phyloP scores from a whole-genome alignment of 1,284 basidiomycete genomes.

The Malassezia furfur region DNA sequence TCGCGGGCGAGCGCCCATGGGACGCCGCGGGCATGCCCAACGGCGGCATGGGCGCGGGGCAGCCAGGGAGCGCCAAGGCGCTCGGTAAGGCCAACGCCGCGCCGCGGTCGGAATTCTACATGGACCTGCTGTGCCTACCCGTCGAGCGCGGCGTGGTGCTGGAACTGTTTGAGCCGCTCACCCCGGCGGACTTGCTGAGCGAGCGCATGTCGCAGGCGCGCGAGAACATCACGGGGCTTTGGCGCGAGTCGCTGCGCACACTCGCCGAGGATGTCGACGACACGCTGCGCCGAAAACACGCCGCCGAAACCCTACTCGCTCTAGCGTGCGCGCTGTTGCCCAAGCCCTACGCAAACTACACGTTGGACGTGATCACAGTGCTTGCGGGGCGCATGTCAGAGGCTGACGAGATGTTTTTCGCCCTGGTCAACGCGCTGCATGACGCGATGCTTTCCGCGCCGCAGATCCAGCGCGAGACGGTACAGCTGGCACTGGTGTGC shows the following conservation, averaged over 20 bases:
- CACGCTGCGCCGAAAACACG: conserved; percentile 29
- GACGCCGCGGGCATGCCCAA: neutral
- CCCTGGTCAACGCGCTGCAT: conserved; percentile 33
- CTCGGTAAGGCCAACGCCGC: conserved; percentile 34
- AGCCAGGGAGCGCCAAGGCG: conserved; percentile 19
- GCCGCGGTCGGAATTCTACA: conserved; percentile 34
- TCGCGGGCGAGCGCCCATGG: conserved; percentile 38
- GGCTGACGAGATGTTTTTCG: conserved; percentile 38
- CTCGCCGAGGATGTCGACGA: conserved; percentile 31
- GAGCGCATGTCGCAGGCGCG: conserved; percentile 29
- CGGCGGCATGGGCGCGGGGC: neutral
- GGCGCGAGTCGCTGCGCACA: conserved; percentile 34
- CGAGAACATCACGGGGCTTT: conserved; percentile 37
- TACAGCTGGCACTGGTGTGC: conserved; percentile 33
- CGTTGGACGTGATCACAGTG: conserved; percentile 37
- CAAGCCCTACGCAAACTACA: conserved; percentile 36
- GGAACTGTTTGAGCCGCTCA: conserved; percentile 23
- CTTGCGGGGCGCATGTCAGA: conserved; percentile 44
- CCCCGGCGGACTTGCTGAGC: conserved; percentile 25
- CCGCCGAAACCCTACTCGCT: conserved; percentile 34
- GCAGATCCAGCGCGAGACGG: conserved; percentile 22
- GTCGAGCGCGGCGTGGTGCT: conserved; percentile 29
- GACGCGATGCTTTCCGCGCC: conserved; percentile 23
- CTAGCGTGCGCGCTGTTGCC: conserved; percentile 33
- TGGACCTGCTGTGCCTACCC: conserved; percentile 34